A percentile compares a stretch with the other conserved stretches of the same genome.
These are phyloP conservation scores for Russula brevipes DNA, from an alignment of 768 basidiomycete genomes.

Conservation along the genomic window DNA sequence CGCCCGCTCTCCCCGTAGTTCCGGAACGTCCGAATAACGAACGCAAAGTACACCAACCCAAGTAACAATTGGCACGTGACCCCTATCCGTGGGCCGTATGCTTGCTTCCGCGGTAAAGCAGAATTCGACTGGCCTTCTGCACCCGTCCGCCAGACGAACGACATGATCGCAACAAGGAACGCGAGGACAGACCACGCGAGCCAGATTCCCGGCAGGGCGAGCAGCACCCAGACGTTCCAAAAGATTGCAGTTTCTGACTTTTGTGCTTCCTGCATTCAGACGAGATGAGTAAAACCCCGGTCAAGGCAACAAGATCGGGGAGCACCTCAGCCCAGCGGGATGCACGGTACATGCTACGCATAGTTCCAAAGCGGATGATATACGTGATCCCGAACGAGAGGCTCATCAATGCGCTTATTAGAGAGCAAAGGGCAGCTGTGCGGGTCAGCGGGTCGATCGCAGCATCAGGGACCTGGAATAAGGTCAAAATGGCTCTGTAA, in stretches of 20 bases:
- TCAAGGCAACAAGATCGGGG: neutral
- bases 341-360: slow-evolving; percentile 68
- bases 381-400: slow-evolving; percentile 69
- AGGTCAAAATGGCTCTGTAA: slow-evolving; percentile 59
- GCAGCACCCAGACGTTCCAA: slow-evolving; percentile 68
- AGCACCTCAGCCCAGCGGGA: slow-evolving; percentile 66
- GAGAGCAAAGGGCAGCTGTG: slow-evolving; percentile 56
- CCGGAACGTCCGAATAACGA: slow-evolving; percentile 59
- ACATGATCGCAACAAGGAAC: slow-evolving; percentile 57
- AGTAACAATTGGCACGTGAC: slow-evolving; percentile 51
- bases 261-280: slow-evolving; percentile 49
- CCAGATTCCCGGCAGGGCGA: slow-evolving; percentile 66
- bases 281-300: neutral
- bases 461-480: slow-evolving; percentile 54
- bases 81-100: slow-evolving; percentile 49
- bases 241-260: slow-evolving; percentile 42
- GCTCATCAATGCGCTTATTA: slow-evolving; percentile 65
- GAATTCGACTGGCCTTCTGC: slow-evolving; percentile 37
- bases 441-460: slow-evolving; percentile 57
- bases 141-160: slow-evolving; percentile 64
- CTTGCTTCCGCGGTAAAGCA: slow-evolving; percentile 37
- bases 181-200: slow-evolving; percentile 71
- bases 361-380: slow-evolving; percentile 64
- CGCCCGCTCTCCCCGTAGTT: slow-evolving; percentile 44
- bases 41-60: slow-evolving; percentile 54